Conservation (phyloP, 768 basidiomycete species). For the Leccinum ochraceum region DNA sequence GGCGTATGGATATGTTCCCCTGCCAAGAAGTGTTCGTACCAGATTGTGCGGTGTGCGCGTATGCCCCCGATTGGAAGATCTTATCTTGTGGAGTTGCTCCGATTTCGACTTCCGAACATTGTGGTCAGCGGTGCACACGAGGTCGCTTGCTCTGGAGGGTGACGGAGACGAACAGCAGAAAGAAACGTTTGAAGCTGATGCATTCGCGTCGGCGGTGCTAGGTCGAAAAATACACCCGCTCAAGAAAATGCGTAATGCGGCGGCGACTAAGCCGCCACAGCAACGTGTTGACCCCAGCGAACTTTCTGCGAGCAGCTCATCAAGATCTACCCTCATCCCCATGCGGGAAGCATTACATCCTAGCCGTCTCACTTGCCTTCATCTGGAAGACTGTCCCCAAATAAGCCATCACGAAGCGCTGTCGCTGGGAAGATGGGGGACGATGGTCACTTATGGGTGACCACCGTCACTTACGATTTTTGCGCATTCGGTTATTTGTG, state of each 20-base stretch:
- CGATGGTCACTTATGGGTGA: constrained; percentile 28
- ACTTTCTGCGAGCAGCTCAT: constrained; percentile 17
- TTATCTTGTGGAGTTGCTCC: constrained; percentile 52
- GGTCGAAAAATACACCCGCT: constrained; percentile 40
- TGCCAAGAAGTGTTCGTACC: constrained; percentile 12
- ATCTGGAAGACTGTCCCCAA: constrained; percentile 42
- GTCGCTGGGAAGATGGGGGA: constrained; percentile 40
- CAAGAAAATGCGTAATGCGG: constrained; percentile 27
- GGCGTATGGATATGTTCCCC: constrained; percentile 29
- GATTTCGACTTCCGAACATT: constrained; percentile 43
- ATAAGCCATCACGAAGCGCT: constrained; percentile 40
- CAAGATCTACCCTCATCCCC: constrained; percentile 38
- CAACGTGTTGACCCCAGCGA: constrained; percentile 15
- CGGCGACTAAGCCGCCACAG: constrained; percentile 7
- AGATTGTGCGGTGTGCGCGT: constrained; percentile 42
- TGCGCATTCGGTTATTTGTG: constrained; percentile 9
- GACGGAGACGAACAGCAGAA: constrained; percentile 16
- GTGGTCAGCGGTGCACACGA: constrained; percentile 38
- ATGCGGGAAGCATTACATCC: constrained; percentile 38
- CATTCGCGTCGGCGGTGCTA: constrained; percentile 26
- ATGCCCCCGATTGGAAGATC: constrained; percentile 51
- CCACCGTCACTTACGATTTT: constrained; percentile 3
- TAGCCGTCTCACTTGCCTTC: constrained; percentile 41
- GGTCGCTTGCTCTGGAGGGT: constrained; percentile 23
- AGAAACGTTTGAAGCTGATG: constrained; percentile 19